A percentile compares a stretch with the other conserved stretches of the same genome.
phyloP scores from a whole-genome alignment of 495 filamentous ascomycete genomes.

The Neurospora sp. region DNA sequence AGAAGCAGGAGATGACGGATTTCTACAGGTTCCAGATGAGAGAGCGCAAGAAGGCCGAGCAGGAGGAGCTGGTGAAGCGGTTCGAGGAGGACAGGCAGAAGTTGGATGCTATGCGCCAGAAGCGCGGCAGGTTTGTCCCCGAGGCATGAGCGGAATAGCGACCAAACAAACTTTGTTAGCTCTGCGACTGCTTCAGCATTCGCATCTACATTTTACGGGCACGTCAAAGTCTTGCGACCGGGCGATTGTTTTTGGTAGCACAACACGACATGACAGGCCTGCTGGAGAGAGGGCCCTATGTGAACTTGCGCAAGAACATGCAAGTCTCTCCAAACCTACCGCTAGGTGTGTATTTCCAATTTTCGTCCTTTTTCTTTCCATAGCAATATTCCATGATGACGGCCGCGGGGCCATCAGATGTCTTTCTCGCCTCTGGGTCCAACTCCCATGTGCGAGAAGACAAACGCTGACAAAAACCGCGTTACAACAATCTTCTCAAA shows the following conservation, averaged over 20 bases:
- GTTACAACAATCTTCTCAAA: slow-evolving; percentile 42
- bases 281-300: background rate
- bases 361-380: background rate
- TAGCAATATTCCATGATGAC: slow-evolving; percentile 35
- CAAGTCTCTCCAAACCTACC: background rate
- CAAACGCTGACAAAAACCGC: slow-evolving; percentile 40
- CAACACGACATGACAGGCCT: background rate
- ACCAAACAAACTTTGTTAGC: background rate
- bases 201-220: background rate
- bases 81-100: slow-evolving; percentile 58
- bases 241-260: background rate
- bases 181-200: background rate
- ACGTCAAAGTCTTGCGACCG: background rate
- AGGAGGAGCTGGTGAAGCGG: slow-evolving; percentile 52
- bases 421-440: slow-evolving; percentile 15
- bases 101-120: slow-evolving; percentile 49
- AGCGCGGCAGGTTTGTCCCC: slow-evolving; percentile 47
- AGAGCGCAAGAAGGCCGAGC: slow-evolving; percentile 78
- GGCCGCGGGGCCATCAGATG: slow-evolving; percentile 45
- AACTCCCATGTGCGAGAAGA: slow-evolving; percentile 10
- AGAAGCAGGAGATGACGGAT: slow-evolving; percentile 54
- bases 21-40: slow-evolving; percentile 93
- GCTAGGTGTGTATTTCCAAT: background rate
- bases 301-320: background rate
- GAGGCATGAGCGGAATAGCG: slow-evolving; percentile 26